Conservation (phyloP, 1,284 basidiomycete species). For the Fomitopsis pinicola region DNA sequence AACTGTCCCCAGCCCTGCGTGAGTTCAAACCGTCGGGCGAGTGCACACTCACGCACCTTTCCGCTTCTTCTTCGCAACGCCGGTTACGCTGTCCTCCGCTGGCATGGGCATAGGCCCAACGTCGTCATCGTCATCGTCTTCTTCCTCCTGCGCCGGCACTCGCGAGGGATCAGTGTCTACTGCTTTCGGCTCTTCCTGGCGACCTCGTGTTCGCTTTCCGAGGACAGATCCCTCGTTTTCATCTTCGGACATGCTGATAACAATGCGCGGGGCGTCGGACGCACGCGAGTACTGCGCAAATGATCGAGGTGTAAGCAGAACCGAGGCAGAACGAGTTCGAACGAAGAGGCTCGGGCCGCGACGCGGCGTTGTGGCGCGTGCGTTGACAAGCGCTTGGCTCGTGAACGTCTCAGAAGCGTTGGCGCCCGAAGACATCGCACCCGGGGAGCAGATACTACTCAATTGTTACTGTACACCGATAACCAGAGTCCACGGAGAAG, state of each 20-base stretch:
- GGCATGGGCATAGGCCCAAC: constrained; percentile 76
- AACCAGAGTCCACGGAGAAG: not conserved
- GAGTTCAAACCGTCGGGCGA: not conserved
- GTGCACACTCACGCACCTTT: constrained; percentile 46
- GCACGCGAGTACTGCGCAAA: no score
- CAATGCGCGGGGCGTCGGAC: no score
- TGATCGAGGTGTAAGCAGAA: no score
- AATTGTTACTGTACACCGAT: not conserved
- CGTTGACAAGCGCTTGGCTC: not conserved
- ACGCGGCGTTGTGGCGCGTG: not conserved
- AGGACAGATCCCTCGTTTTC: constrained; percentile 43
- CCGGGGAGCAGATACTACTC: no score
- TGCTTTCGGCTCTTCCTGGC: constrained; percentile 24
- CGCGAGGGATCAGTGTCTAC: constrained; percentile 15
- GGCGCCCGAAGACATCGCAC: no score
- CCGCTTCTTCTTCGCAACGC: constrained; percentile 58
- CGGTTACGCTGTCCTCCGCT: constrained; percentile 33
- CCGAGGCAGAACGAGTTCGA: not conserved
- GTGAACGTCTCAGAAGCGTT: not conserved
- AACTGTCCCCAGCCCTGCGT: constrained; percentile 32
- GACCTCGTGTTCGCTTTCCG: constrained; percentile 58
- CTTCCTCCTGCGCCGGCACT: constrained; percentile 12
- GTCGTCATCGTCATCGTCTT: constrained; percentile 62
- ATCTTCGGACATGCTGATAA: constrained; percentile 32
- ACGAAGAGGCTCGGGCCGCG: not conserved